Conservation (phyloP, 192 early-diverging fungal genomes). For the Coemansia reversa region DNA sequence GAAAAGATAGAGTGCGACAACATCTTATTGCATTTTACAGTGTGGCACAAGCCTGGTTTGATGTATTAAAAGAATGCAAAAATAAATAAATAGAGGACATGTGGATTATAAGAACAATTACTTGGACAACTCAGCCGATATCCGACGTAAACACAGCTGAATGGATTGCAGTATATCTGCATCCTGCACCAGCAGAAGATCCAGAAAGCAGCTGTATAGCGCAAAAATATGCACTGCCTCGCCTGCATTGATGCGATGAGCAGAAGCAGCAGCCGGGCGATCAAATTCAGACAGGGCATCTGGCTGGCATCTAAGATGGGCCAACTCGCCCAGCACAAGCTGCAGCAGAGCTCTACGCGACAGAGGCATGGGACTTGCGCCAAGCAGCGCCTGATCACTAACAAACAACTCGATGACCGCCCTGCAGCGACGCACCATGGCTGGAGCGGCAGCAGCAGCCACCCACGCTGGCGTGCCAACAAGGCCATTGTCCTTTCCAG, state of each 20-base stretch:
- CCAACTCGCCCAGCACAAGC: slow-evolving; percentile 29
- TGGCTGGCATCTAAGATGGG: slow-evolving; percentile 21
- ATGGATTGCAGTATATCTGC: slow-evolving; percentile 10
- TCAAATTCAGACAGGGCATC: slow-evolving; percentile 8
- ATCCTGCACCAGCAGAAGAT: slow-evolving; percentile 25
- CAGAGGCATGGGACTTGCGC: slow-evolving; percentile 33
- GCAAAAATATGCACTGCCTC: slow-evolving; percentile 28
- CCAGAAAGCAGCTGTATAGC: slow-evolving; percentile 32
- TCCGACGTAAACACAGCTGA: slow-evolving; percentile 30
- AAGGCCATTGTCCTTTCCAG: not conserved
- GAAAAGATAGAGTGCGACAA: not conserved
- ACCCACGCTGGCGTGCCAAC: slow-evolving; percentile 33
- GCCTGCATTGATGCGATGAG: slow-evolving; percentile 3
- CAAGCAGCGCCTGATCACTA: slow-evolving; percentile 24
- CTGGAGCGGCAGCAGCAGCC: slow-evolving; percentile 18
- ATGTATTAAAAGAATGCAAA: slow-evolving; percentile 2
- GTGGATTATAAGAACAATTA: slow-evolving; percentile 9
- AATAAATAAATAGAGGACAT: not conserved
- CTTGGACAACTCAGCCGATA: slow-evolving; percentile 22
- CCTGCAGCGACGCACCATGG: slow-evolving; percentile 33
- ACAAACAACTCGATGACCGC: slow-evolving; percentile 27
- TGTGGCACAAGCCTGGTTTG: not conserved
- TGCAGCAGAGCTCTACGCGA: slow-evolving; percentile 24
- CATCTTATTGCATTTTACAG: not conserved
- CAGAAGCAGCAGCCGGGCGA: not conserved